Conservation (phyloP, 1,139 yeast species). For the Groenewaldozyma sp. region DNA sequence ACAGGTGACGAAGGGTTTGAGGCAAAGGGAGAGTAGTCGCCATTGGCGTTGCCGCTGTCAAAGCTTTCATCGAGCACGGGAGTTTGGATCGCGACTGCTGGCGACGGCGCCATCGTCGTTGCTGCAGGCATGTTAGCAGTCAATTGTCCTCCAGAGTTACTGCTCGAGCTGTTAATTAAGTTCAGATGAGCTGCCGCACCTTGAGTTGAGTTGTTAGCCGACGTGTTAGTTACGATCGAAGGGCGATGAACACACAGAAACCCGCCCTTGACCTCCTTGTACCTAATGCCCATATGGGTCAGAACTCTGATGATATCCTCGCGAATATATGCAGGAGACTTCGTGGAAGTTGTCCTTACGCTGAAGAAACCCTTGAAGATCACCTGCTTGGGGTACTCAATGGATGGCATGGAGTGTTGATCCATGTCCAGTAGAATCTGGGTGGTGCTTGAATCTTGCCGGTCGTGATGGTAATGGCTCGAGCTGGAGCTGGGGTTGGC, state of each 20-base stretch:
- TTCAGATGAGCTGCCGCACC: not conserved
- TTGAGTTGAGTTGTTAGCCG: not conserved
- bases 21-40: not conserved
- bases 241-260: conserved; percentile 75
- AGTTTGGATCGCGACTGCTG: not conserved
- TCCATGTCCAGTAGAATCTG: conserved; percentile 2
- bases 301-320: conserved; percentile 75
- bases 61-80: not conserved
- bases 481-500: no score
- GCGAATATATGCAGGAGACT: conserved; percentile 82
- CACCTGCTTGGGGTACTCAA: conserved; percentile 84
- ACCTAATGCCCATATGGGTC: conserved; percentile 68
- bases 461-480: conserved; percentile 1
- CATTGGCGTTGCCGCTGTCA: not conserved
- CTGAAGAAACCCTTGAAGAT: conserved; percentile 91
- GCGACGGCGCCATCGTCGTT: not conserved
- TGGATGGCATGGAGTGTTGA: conserved; percentile 66
- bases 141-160: no score
- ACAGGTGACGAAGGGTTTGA: conserved; percentile 15
- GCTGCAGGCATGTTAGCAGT: no score
- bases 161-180: conserved; percentile 1
- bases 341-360: conserved; percentile 91
- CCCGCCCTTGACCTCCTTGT: conserved; percentile 89
- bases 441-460: not conserved
- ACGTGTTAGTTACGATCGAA: conserved; percentile 13